phyloP scores from a whole-genome alignment of 139 green algal genomes.

The Chlamydomonas asymmetrica region DNA sequence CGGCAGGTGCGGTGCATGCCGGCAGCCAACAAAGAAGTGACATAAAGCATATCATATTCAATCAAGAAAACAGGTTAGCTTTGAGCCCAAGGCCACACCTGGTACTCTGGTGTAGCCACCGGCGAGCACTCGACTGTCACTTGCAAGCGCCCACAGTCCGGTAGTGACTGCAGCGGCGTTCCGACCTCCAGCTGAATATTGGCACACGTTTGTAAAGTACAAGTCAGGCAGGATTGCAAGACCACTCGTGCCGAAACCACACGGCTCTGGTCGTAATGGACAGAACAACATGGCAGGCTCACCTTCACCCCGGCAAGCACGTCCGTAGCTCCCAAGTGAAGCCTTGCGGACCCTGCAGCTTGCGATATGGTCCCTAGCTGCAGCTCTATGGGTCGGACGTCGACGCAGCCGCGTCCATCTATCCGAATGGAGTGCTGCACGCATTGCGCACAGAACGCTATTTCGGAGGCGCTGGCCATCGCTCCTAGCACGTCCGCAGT shows the following conservation, averaged over 20 bases:
- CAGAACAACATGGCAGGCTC: not conserved
- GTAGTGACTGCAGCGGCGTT: slow-evolving; percentile 30
- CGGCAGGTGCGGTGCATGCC: too few relatives aligned
- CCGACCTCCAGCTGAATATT: slow-evolving; percentile 71
- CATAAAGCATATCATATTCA: not conserved
- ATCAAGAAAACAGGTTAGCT: not conserved
- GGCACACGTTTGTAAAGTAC: not conserved
- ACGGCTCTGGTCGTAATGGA: not conserved
- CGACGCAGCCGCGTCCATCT: slow-evolving; percentile 62
- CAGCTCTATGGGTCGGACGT: slow-evolving; percentile 64
- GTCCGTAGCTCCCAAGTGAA: slow-evolving; percentile 76
- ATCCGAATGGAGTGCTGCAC: slow-evolving; percentile 56
- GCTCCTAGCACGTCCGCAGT: too few relatives aligned
- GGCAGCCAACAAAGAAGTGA: too few relatives aligned
- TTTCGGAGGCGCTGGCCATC: slow-evolving; percentile 39
- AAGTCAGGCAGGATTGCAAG: too few relatives aligned
- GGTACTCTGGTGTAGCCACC: slow-evolving; percentile 72
- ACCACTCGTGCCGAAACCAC: too few relatives aligned
- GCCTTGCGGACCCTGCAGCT: slow-evolving; percentile 73
- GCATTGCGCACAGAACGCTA: slow-evolving; percentile 40
- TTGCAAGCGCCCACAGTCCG: slow-evolving; percentile 61
- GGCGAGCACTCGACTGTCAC: slow-evolving; percentile 80
- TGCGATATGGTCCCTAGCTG: slow-evolving; percentile 74
- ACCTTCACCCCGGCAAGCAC: slow-evolving; percentile 86
- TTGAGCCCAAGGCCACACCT: slow-evolving; percentile 40